Percentiles rank a stretch among this genome's conserved stretches.
Conservation (phyloP, 2,329 filamentous ascomycete species). For the Colletotrichum lindemuthianum region DNA sequence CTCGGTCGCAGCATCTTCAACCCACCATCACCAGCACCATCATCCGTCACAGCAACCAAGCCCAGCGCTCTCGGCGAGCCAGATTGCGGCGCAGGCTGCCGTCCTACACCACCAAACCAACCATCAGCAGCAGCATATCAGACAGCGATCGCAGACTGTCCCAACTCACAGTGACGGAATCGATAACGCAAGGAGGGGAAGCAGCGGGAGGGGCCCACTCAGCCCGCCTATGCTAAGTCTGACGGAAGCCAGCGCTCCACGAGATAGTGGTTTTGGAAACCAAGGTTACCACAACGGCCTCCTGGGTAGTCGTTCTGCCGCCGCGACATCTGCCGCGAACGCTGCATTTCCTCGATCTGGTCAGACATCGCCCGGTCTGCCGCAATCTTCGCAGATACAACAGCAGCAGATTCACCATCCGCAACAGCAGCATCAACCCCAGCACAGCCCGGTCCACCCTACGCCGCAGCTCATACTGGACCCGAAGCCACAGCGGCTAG, state of each 20-base stretch:
- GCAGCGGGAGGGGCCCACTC: slow-evolving; percentile 60
- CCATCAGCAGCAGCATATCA: slow-evolving; percentile 62
- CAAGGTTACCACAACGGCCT: slow-evolving; percentile 70
- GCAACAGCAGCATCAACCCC: slow-evolving; percentile 45
- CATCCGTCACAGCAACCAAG: slow-evolving; percentile 37
- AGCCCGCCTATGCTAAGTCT: slow-evolving; percentile 72
- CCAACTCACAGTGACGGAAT: slow-evolving; percentile 58
- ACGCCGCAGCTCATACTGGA: slow-evolving; percentile 56
- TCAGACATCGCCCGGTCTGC: slow-evolving; percentile 58
- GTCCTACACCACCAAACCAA: slow-evolving; percentile 71
- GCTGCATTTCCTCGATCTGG: slow-evolving; percentile 76
- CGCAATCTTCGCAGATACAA: slow-evolving; percentile 45
- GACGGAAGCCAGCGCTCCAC: slow-evolving; percentile 71
- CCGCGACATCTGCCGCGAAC: slow-evolving; percentile 78
- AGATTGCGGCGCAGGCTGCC: slow-evolving; percentile 83
- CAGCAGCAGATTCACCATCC: slow-evolving; percentile 45
- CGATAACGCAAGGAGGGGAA: slow-evolving; percentile 50
- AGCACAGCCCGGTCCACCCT: slow-evolving; percentile 44
- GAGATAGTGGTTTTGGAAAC: slow-evolving; percentile 63
- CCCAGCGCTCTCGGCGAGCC: slow-evolving; percentile 69
- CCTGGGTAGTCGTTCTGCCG: slow-evolving; percentile 67
- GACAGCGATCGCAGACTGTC: slow-evolving; percentile 80
- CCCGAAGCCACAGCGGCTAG: slow-evolving; percentile 65
- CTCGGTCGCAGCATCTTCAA: slow-evolving; percentile 43
- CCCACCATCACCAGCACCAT: slow-evolving; percentile 22